These are phyloP conservation scores for Oenanthe javanica DNA, from an alignment of 140 eudicot species.

Conservation along the genomic window DNA sequence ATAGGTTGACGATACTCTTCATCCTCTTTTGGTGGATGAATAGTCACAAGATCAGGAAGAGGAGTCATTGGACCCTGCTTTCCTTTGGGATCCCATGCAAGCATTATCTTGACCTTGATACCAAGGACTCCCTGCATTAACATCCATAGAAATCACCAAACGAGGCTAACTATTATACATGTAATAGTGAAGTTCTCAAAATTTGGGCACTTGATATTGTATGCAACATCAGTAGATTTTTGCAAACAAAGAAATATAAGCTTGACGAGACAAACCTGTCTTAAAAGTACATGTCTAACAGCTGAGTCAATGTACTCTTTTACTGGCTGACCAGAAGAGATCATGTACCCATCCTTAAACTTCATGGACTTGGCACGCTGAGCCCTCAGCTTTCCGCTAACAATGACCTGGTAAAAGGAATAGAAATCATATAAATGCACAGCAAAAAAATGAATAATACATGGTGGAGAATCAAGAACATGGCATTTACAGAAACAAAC, in stretches of 20 bases:
- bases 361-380: slow-evolving; percentile 57
- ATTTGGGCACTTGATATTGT: background rate
- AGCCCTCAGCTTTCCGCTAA: slow-evolving; percentile 83
- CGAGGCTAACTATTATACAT: background rate
- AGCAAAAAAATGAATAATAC: background rate
- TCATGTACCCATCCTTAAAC: slow-evolving; percentile 54
- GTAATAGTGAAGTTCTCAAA: background rate
- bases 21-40: slow-evolving; percentile 10
- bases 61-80: slow-evolving; percentile 32
- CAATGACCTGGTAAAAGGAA: slow-evolving; percentile 43
- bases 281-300: slow-evolving; percentile 69
- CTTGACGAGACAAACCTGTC: slow-evolving; percentile 43
- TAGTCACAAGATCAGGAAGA: slow-evolving; percentile 11
- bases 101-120: slow-evolving; percentile 41
- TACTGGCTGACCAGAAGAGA: slow-evolving; percentile 81
- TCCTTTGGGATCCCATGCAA: slow-evolving; percentile 46
- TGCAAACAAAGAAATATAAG: background rate
- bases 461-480: background rate
- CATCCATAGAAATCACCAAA: background rate
- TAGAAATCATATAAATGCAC: background rate
- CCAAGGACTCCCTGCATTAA: slow-evolving; percentile 41
- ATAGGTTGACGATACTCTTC: slow-evolving; percentile 8
- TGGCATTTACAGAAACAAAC: slow-evolving; percentile 18
- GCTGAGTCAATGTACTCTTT: slow-evolving; percentile 81
- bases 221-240: background rate